Conservation (phyloP, 306 rosid genomes). For the Neltuma alba region DNA sequence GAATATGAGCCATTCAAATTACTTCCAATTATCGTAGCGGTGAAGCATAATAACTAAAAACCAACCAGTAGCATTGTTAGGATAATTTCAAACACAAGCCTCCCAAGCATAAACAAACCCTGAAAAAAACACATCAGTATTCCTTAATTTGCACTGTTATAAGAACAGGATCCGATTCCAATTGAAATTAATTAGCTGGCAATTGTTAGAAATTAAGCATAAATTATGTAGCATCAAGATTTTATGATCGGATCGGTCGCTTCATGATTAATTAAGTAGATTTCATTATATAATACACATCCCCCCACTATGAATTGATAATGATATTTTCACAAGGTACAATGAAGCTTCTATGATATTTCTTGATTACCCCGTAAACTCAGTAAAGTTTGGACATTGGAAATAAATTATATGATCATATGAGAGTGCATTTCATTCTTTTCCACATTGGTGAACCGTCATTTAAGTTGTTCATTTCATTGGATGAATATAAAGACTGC, state of each 20-base stretch:
- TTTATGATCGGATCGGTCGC: background rate
- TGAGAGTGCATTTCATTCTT: no score
- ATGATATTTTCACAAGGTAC: background rate
- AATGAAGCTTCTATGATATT: background rate
- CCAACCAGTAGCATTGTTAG: no score
- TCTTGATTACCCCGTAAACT: background rate
- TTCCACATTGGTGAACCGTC: background rate
- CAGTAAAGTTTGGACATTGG: background rate
- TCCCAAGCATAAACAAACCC: no score
- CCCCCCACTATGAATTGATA: background rate
- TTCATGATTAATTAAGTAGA: background rate
- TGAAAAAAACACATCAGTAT: no score
- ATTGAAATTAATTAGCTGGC: background rate
- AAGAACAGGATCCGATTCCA: background rate
- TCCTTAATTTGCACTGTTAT: background rate
- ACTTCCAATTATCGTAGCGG: no score
- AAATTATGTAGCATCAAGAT: background rate
- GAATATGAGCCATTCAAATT: no score
- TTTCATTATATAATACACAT: background rate
- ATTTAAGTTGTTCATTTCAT: background rate
- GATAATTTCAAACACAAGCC: no score
- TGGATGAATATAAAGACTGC: background rate
- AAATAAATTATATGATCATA: background rate
- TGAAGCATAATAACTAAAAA: no score
- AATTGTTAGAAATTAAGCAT: background rate